Evolutionary conservation across 1,284 basidiomycete species (phyloP).

Genomic region (Tausonia pullulans): DNA sequence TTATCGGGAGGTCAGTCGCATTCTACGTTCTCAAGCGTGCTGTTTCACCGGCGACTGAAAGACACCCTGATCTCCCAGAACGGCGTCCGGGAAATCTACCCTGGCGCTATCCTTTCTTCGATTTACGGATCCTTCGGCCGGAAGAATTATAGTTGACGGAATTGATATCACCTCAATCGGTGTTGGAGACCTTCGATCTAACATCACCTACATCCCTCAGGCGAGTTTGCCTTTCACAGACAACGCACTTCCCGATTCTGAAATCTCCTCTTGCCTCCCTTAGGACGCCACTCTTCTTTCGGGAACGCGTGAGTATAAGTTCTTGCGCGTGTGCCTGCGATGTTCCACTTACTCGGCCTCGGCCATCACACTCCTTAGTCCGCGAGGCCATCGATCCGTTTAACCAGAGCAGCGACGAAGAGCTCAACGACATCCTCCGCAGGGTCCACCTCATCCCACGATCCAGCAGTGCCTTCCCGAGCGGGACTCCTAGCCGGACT

Average conservation of each 20-base stretch:
- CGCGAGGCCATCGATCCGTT: conserved; percentile 57
- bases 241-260: background rate
- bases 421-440: conserved; percentile 50
- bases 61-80: conserved; percentile 28
- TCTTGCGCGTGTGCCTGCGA: background rate
- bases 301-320: background rate
- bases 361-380: conserved; percentile 9
- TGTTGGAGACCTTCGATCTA: conserved; percentile 59
- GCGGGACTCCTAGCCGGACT: background rate
- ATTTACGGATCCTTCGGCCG: conserved; percentile 72
- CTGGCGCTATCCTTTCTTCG: conserved; percentile 64
- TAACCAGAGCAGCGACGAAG: conserved; percentile 48
- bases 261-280: background rate
- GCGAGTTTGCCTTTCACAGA: background rate
- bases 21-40: background rate
- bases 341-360: conserved; percentile 34
- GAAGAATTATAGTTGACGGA: conserved; percentile 72
- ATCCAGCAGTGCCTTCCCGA: background rate
- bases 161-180: conserved; percentile 83
- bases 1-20: conserved; percentile 43
- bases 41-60: conserved; percentile 10
- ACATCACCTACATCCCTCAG: conserved; percentile 39
- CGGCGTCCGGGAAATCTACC: conserved; percentile 46
- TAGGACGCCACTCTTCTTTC: conserved; percentile 67
- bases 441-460: conserved; percentile 20